phyloP scores from a whole-genome alignment of 441 rosid genomes.

The Geranium incanum region DNA sequence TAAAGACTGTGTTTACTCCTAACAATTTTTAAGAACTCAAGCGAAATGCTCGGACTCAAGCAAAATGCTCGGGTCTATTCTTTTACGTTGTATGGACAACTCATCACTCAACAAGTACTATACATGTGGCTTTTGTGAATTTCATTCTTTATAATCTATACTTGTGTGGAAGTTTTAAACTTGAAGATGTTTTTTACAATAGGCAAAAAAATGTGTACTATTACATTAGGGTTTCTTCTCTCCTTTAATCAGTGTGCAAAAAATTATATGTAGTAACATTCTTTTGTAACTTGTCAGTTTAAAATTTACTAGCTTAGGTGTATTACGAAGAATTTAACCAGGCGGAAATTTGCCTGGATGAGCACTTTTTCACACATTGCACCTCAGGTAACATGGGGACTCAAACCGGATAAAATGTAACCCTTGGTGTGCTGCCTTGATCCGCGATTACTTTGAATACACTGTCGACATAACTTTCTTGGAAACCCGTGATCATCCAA shows the following conservation, averaged over 20 bases:
- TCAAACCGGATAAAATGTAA: too few relatives aligned
- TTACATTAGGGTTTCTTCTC: not conserved
- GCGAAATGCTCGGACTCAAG: not conserved
- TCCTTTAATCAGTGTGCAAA: not conserved
- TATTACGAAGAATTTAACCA: not conserved
- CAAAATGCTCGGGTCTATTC: not conserved
- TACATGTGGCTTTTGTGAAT: not conserved
- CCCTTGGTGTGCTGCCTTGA: not conserved
- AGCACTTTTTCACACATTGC: not conserved
- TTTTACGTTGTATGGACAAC: not conserved
- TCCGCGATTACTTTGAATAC: not conserved
- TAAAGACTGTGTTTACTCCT: too few relatives aligned
- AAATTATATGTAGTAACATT: not conserved
- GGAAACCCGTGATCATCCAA: not conserved
- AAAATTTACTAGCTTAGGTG: conserved; percentile 3
- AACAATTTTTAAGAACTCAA: too few relatives aligned
- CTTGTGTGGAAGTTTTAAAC: not conserved
- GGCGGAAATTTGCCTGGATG: not conserved
- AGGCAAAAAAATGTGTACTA: not conserved
- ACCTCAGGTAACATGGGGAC: not conserved
- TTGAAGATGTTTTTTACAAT: not conserved
- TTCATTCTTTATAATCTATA: not conserved
- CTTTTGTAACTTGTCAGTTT: not conserved
- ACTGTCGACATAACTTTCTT: not conserved
- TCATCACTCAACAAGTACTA: not conserved